A percentile compares a stretch with the other conserved stretches of the same genome.
These are phyloP conservation scores for Colletotrichum liaoningense DNA, from an alignment of 2,329 filamentous ascomycete genomes.

Conservation along the genomic window DNA sequence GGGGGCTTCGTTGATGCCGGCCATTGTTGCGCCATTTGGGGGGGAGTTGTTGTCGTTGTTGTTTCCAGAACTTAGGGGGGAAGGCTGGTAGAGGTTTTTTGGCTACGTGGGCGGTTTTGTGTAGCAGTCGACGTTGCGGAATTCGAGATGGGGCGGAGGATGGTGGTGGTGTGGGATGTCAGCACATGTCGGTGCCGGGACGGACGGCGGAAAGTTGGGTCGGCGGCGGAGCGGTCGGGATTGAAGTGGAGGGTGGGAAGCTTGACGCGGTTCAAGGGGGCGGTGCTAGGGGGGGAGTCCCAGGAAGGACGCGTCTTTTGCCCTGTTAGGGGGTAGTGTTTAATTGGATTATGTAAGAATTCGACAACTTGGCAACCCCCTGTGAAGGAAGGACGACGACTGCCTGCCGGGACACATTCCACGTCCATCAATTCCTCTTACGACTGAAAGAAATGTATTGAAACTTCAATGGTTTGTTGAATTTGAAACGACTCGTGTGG, in stretches of 20 bases:
- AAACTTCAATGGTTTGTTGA: neutral
- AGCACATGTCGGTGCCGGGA: constrained; percentile 11
- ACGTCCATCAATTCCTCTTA: neutral
- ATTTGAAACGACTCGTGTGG: neutral
- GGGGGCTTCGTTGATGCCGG: constrained; percentile 52
- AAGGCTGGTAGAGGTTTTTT: neutral
- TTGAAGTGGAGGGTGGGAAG: constrained; percentile 6
- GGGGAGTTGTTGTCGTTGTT: neutral
- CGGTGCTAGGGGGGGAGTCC: neutral
- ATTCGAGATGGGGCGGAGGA: neutral
- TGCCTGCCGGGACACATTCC: neutral
- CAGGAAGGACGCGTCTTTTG: constrained; percentile 16
- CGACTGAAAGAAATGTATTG: neutral
- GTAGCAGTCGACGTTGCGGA: neutral
- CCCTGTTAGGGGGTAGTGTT: neutral
- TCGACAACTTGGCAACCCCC: neutral
- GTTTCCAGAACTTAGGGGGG: neutral
- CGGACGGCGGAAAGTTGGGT: neutral
- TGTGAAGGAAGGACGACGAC: neutral
- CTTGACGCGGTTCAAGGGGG: constrained; percentile 35
- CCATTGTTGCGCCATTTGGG: constrained; percentile 47
- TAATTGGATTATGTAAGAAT: constrained; percentile 13
- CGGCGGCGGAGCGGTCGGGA: constrained; percentile 4
- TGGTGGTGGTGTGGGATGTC: constrained; percentile 8
- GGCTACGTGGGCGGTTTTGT: neutral